Base-by-base conservation (phyloP, 192 early-diverging fungal species). In the Podila clonocystis region DNA sequence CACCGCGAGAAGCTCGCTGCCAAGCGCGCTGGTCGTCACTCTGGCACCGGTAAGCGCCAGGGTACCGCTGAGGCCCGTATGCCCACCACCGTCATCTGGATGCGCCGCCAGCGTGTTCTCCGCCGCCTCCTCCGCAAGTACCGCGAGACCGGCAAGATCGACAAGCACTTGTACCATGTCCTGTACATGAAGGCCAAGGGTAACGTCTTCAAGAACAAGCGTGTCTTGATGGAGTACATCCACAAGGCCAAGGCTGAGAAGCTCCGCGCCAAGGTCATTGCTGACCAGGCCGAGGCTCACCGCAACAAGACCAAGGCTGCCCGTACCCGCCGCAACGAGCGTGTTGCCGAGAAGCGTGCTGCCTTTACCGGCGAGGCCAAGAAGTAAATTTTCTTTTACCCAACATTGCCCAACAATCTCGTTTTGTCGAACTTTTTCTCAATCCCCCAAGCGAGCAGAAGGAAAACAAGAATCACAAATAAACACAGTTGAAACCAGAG, bases 181-280 rank as follows among this genome's bases (percentile, higher is more conserved):
- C 91, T 99, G 78, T 99, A 99, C 93, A 85, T 97, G 84, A 98
- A 97, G 92, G 90, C 96, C 69, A 99, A 99, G 95, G 97, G 97
- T 97, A 98, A 97, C 89, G 95, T 95, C 68, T 99, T 99, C 92
- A 99, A 99, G 94, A 99, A 97, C 95, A 99, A 99, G 94, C 94
- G 97, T 88, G 97, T 99, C 72, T 86, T 99, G 57, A 99, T 99
- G 95, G 97, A 99, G 89, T 95, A 95, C 89, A 99, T 99, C 88
- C 96, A 98, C 92, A 97, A 97, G 91, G 95, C 94, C 82, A 99
- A 99, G 94, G 95, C 97, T 60, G 97, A 99, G 90, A 96, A 98
- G 88, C 87, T 93, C 70, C 94, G 97, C 91, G 88, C 91, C 74
- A 94, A 96, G 93, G 74, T 91, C 68, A 88, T 99, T 68, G 90